Evolutionary conservation across 805 yeast genomes (phyloP).

Genomic region (Suhomyces canberraensis): DNA sequence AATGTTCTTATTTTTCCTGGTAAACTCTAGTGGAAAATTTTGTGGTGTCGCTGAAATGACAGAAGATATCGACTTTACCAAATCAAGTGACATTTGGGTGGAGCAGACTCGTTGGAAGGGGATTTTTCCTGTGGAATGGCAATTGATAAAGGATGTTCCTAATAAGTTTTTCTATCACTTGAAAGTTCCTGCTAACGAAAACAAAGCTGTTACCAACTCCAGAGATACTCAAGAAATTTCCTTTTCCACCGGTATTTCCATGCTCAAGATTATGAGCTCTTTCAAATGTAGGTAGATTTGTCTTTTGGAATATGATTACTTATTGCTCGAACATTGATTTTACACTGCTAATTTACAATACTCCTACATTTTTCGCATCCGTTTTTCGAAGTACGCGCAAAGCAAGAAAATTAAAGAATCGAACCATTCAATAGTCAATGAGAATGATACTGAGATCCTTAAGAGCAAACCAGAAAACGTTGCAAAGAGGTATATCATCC

Average conservation of each 20-base stretch:
- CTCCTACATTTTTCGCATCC: not conserved
- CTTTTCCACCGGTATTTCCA: constrained; percentile 41
- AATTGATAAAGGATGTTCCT: constrained; percentile 48
- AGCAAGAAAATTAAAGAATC: not conserved
- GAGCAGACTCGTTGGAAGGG: constrained; percentile 50
- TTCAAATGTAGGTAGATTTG: constrained; percentile 11
- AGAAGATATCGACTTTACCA: constrained; percentile 31
- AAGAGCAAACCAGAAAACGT: not conserved
- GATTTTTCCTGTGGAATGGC: constrained; percentile 54
- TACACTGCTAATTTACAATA: not conserved
- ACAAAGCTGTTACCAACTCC: constrained; percentile 53
- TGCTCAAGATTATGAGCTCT: constrained; percentile 43
- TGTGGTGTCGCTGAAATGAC: constrained; percentile 59
- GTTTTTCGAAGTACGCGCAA: not conserved
- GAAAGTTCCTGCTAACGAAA: constrained; percentile 43
- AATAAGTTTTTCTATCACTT: constrained; percentile 47
- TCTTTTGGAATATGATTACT: not conserved
- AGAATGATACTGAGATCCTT: constrained; percentile 2
- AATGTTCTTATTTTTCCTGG: constrained; percentile 53
- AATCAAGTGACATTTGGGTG: constrained; percentile 44
- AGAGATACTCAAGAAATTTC: constrained; percentile 63
- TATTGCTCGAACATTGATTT: not conserved
- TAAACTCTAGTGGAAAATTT: constrained; percentile 54
- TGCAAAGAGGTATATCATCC: not conserved
- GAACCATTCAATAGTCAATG: constrained; percentile 1